Evolutionary conservation across 176 grass and related monocot genomes (phyloP), one percentile per base, ranked within the genome.

Genomic region (Oropetium thomaeum): DNA sequence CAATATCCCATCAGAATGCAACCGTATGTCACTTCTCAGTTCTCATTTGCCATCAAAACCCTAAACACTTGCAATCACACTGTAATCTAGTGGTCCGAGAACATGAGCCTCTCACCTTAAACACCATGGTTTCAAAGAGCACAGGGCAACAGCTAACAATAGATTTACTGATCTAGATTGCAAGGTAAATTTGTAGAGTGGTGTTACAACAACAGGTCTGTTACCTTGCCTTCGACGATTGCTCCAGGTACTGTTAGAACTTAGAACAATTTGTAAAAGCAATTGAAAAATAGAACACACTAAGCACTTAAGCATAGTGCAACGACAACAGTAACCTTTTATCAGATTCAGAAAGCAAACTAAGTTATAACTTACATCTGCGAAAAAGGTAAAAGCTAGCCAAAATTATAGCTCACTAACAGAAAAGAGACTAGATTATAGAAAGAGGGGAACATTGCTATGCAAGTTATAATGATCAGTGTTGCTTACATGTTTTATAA

Each of bases 351-450:
- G 19, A 44, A 73, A 14, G 68, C 1, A 79, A 68, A 55, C 25
- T 1, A 6, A 23, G 16, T 31, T 43, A 23, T 5, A 79, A 22
- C 25, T 42, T 34, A 15, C 27, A 26, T 30, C 15, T 45, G 1
- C 31, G 58, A n/a, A n/a, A n/a, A n/a, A n/a, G 28, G 19, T 15
- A 69, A 69, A 69, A 17, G 26, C 10, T 31, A 30, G 30, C 16
- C 8, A 8, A 66, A 66, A 58, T 48, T 47, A 47, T n/a, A 58
- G 22, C 28, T 44, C 16, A 79, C 29, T 32, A 65, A 15, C 26
- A 52, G 17, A 70, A 65, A 34, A 27, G 9, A 86, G 23, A 75
- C n/a, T n/a, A n/a, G n/a, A n/a, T n/a, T n/a, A n/a, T n/a, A n/a
- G n/a, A n/a, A n/a, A n/a, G n/a, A n/a, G n/a, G n/a, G n/a, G n/a